Evolutionary conservation across 129 eudicot genomes (phyloP), one percentile per base, ranked within the genome.

Genomic region (Flaveria ramosissima): DNA sequence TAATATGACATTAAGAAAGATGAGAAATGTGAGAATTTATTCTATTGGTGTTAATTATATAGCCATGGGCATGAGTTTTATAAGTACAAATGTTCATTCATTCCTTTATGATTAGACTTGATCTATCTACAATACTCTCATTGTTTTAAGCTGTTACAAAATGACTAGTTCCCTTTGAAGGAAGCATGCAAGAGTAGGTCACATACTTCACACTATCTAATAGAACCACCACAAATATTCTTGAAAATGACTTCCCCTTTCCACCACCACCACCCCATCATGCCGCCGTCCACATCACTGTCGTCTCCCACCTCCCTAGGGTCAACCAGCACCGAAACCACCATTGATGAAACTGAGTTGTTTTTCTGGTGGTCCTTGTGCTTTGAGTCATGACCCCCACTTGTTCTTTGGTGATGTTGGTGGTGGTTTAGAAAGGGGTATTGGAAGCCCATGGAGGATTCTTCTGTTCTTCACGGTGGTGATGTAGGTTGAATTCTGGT

Each of bases 171-270:
- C 94, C 94, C 85, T 74, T 81, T 7, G 89, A 76, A 0, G 99
- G 99, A 82, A 95, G 97, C 92, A 89, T 86, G 81, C 99, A 95
- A 9, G 99, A 95, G 68, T 95, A 95, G 3, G 99, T 95, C 19
- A 92, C 97, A 79, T 95, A 95, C 89, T 95, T 95, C 14, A 92
- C 94, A 68, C 99, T 89, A 70, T 95, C 99, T n/a, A 92, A 76
- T 30, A 95, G 86, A 50, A 95, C 99, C 42, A 95, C 99, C 64
- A 95, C 99, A 63, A 92, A 95, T 70, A 95, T 92, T 81, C 97
- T 78, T 1, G 97, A 86, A 63, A 86, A 82, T 32, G 97, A 82
- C 84, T 92, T 95, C 2, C 79, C 41, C n/a, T 72, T 42, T n/a
- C 96, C 41, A n/a, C 73, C 36, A 24, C 96, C 27, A 26, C 75